A percentile compares a stretch with the other conserved stretches of the same genome.
These are phyloP conservation scores for Daldinia concentrica DNA, from an alignment of 495 filamentous ascomycete genomes.

Conservation along the genomic window DNA sequence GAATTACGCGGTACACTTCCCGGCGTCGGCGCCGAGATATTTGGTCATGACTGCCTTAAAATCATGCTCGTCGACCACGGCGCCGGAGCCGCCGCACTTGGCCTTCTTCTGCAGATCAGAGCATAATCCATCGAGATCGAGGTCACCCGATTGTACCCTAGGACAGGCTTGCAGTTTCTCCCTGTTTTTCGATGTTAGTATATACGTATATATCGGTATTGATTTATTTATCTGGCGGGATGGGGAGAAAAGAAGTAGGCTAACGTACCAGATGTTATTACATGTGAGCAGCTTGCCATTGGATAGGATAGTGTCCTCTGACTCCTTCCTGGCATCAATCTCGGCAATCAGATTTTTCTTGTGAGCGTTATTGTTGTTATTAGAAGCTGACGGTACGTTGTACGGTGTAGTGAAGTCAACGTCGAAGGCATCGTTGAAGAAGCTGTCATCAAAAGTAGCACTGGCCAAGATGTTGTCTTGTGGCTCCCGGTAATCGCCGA, in stretches of 20 bases:
- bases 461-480: slow-evolving; percentile 74
- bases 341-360: slow-evolving; percentile 78
- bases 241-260: not conserved
- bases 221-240: slow-evolving; percentile 24
- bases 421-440: slow-evolving; percentile 90
- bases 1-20: slow-evolving; percentile 23
- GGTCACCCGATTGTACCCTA: slow-evolving; percentile 83
- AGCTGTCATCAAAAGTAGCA: slow-evolving; percentile 73
- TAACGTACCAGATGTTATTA: slow-evolving; percentile 90
- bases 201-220: slow-evolving; percentile 10
- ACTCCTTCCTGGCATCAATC: slow-evolving; percentile 76
- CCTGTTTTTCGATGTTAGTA: slow-evolving; percentile 60
- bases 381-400: slow-evolving; percentile 59
- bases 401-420: slow-evolving; percentile 79
- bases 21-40: slow-evolving; percentile 49
- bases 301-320: slow-evolving; percentile 71
- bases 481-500: slow-evolving; percentile 91
- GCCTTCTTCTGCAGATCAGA: slow-evolving; percentile 95
- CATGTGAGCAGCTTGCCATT: slow-evolving; percentile 76
- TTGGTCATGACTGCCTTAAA: slow-evolving; percentile 81
- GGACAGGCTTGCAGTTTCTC: slow-evolving; percentile 89
- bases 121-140: slow-evolving; percentile 93
- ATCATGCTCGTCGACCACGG: slow-evolving; percentile 90
- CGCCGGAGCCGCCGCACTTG: slow-evolving; percentile 90
- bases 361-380: slow-evolving; percentile 36